Evolutionary conservation across 495 filamentous ascomycete species (phyloP).

Genomic region (Neurospora sp.): DNA sequence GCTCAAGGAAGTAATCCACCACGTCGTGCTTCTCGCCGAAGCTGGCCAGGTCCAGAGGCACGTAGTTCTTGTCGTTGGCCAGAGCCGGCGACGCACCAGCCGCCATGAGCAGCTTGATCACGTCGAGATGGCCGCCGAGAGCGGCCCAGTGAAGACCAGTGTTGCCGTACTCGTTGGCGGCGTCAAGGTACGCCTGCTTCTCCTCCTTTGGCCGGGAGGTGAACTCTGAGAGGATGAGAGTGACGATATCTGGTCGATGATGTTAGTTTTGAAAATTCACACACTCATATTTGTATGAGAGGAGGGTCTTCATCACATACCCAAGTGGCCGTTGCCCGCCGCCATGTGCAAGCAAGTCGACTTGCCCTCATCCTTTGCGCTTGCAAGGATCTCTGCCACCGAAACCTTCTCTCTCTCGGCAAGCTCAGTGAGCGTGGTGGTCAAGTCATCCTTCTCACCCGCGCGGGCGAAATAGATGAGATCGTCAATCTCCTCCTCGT

Average conservation of each 20-base stretch:
- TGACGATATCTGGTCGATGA: conserved; percentile 26
- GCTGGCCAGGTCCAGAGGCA: conserved; percentile 79
- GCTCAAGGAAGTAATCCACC: conserved; percentile 52
- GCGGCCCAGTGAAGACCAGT: conserved; percentile 89
- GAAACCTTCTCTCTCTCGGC: conserved; percentile 42
- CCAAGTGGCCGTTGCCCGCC: conserved; percentile 73
- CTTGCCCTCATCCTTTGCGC: conserved; percentile 57
- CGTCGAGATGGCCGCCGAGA: conserved; percentile 71
- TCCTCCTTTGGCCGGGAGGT: conserved; percentile 16
- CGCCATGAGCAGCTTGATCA: conserved; percentile 64
- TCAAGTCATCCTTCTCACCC: conserved; percentile 62
- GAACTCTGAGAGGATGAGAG: conserved; percentile 28
- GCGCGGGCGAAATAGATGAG: conserved; percentile 73
- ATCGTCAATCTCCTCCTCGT: conserved; percentile 74
- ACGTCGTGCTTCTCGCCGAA: conserved; percentile 57
- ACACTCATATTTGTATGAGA: background rate
- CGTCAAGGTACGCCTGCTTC: conserved; percentile 46
- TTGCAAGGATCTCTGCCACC: conserved; percentile 46
- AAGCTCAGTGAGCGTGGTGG: conserved; percentile 46
- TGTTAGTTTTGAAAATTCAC: background rate
- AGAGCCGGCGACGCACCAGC: conserved; percentile 54
- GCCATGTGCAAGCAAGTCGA: conserved; percentile 82
- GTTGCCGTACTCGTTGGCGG: conserved; percentile 69
- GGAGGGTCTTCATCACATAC: conserved; percentile 33
- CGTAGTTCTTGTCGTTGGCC: conserved; percentile 71